Base-by-base conservation (phyloP, 2,329 filamentous ascomycete genomes). In the Neofusicoccum umdonicola region DNA sequence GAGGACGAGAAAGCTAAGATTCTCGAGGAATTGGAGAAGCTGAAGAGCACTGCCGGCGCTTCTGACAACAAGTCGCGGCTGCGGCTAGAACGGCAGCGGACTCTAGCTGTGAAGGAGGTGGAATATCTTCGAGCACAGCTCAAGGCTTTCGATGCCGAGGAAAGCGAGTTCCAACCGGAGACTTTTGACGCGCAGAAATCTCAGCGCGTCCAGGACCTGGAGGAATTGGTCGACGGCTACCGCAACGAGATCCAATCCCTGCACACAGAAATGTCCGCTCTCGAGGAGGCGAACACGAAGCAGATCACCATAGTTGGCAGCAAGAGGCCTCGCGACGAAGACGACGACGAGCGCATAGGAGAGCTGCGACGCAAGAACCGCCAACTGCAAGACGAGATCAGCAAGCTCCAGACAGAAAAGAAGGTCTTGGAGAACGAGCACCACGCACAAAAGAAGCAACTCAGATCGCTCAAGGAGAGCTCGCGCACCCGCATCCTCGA, bases 61-160 rank as follows among this genome's bases (percentile, higher is more conserved):
- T 81, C 82, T 15, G 90, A 92, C 71, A 90, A 74, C 67, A 86
- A 93, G 77, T 84, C 86, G 1, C 88, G 88, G 48, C 81, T 90
- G 62, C 87, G 95, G 37, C 80, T 97, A 0, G 94, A 99, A 71
- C 85, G 95, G 65, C 94, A 98, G 74, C 90, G 92, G 65, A 87
- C 85, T 0, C 84, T 99, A 7, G 92, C 93, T 0, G 84, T 92
- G 27, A 97, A 97, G 73, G 96, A 99, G 75, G 92, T 95, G 0
- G 93, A 97, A 69, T 97, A 96, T 74, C 84, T 99, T 6, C 90
- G 95, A 22, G 94, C 92, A 0, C 95, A 99, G 76, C 84, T 98
- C 63, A 93, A 93, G 78, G 90, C 91, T 0, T 80, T 96, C 66
- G 92, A 98, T 71, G 86, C 87, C 0, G 95, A 99, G 76, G 93